Base-by-base conservation (phyloP, 768 basidiomycete genomes). In the Russula brevipes region DNA sequence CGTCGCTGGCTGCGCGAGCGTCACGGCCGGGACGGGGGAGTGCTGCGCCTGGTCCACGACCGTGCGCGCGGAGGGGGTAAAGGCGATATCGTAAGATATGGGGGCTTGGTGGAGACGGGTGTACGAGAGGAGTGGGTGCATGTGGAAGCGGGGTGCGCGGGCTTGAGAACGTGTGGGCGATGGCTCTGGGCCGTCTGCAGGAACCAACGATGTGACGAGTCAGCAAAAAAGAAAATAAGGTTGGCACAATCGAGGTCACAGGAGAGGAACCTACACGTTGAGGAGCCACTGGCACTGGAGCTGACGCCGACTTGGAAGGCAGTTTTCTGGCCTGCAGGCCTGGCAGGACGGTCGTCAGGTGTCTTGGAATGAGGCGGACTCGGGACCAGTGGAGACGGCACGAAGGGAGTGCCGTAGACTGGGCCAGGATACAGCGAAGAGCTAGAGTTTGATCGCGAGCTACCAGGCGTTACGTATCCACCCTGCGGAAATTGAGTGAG, bases 71-170 rank as follows among this genome's bases (percentile, higher is more conserved):
- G 84, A 83, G 12, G 86, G 86, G 1, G 83, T 77, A 65, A 77
- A 83, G 1, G 74, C 76, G 19, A 84, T 72, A 69, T 88, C 83
- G 72, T 83, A 87, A 36, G 80, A 80, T 59, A 88, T 84, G 36
- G 86, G 85, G 2, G 86, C 82, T 61, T 76, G 79, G 63, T 83
- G 81, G 17, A 81, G 74, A 46, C 80, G 79, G 33, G 81, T 81
- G 55, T 79, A 77, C 3, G 85, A 83, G 54, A 87, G 78, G 0
- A 87, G 73, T 5, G 86, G 86, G 68, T 87, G 86, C 80, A 87
- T 83, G 69, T 83, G 80, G 31, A 83, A 69, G 45, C 78, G 72
- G 5, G 69, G 67, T 16, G 74, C 72, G 59, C 68, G 71, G 31
- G 70, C 66, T 68, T 78, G 68, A 66, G 74, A 69, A 30, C 68